Conservation (phyloP, 1,284 basidiomycete species). For the Ganoderma resinaceum region DNA sequence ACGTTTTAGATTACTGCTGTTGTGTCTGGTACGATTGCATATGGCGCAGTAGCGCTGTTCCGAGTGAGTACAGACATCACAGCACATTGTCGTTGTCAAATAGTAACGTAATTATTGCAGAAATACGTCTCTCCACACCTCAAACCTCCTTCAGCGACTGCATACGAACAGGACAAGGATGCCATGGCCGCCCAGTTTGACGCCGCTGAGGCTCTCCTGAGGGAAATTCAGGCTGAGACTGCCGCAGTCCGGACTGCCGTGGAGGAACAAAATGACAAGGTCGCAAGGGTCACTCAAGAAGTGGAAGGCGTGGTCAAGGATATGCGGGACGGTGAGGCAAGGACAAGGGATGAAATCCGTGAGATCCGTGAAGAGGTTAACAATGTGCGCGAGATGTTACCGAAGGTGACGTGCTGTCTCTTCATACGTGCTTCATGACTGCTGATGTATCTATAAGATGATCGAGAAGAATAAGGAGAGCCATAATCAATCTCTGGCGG, state of each 20-base stretch:
- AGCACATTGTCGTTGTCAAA: not conserved
- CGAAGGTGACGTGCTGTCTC: slow-evolving; percentile 65
- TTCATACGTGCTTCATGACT: not conserved
- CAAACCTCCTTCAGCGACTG: slow-evolving; percentile 86
- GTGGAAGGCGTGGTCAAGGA: slow-evolving; percentile 82
- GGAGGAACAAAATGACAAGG: slow-evolving; percentile 82
- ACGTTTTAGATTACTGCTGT: slow-evolving; percentile 87
- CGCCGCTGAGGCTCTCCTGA: slow-evolving; percentile 84
- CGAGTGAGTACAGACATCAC: slow-evolving; percentile 56
- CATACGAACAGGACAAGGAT: slow-evolving; percentile 90
- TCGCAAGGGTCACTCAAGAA: slow-evolving; percentile 81
- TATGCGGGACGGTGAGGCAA: slow-evolving; percentile 81
- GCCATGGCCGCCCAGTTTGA: slow-evolving; percentile 93
- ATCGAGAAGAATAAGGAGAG: slow-evolving; percentile 92
- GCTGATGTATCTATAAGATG: slow-evolving; percentile 62
- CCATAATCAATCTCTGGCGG: slow-evolving; percentile 79
- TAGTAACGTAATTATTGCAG: slow-evolving; percentile 46
- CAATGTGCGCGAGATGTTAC: slow-evolving; percentile 89
- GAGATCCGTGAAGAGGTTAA: slow-evolving; percentile 93
- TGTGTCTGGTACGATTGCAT: slow-evolving; percentile 89
- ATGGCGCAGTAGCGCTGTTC: slow-evolving; percentile 87
- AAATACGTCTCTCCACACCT: slow-evolving; percentile 95
- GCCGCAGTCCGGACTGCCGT: slow-evolving; percentile 77
- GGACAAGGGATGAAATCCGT: slow-evolving; percentile 89
- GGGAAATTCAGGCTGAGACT: slow-evolving; percentile 84